Evolutionary conservation across 2,329 filamentous ascomycete species (phyloP).

Genomic region (Fusarium multiceps): DNA sequence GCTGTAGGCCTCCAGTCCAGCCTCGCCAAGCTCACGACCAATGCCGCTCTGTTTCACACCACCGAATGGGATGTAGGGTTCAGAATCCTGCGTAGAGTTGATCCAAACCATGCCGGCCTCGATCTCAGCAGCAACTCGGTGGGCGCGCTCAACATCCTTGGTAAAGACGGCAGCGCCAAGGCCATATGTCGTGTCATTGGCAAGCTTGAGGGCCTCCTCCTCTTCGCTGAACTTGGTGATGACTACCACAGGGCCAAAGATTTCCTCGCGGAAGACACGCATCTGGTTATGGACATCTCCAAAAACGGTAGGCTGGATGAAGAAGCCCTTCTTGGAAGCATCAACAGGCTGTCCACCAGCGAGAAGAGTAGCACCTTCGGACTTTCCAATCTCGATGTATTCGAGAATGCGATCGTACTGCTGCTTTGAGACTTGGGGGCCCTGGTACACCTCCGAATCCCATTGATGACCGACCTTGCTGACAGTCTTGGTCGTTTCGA

Average conservation of each 20-base stretch:
- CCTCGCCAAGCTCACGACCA: conserved; percentile 43
- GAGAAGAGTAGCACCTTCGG: conserved; percentile 44
- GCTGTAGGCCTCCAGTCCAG: conserved; percentile 45
- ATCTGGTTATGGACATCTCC: conserved; percentile 72
- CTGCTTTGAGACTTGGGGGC: conserved; percentile 65
- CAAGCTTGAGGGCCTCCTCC: conserved; percentile 78
- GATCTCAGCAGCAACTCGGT: conserved; percentile 78
- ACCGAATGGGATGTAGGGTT: conserved; percentile 44
- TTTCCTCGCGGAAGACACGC: conserved; percentile 91
- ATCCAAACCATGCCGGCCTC: conserved; percentile 74
- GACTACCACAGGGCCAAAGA: conserved; percentile 86
- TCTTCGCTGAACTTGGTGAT: conserved; percentile 85
- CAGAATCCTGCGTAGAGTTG: conserved; percentile 49
- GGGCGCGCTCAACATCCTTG: conserved; percentile 80
- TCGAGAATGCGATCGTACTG: conserved; percentile 74
- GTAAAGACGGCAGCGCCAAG: conserved; percentile 85
- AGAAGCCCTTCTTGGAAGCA: conserved; percentile 81
- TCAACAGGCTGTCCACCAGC: conserved; percentile 50
- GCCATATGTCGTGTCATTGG: conserved; percentile 80
- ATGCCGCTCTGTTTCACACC: conserved; percentile 47
- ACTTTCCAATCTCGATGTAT: conserved; percentile 62
- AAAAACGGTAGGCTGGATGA: conserved; percentile 90
- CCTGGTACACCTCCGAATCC: conserved; percentile 52
- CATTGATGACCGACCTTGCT: conserved; percentile 51
- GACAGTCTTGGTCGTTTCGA: conserved; percentile 71